Base-by-base conservation (phyloP, 2,329 filamentous ascomycete species). In the Xylaria sp. region DNA sequence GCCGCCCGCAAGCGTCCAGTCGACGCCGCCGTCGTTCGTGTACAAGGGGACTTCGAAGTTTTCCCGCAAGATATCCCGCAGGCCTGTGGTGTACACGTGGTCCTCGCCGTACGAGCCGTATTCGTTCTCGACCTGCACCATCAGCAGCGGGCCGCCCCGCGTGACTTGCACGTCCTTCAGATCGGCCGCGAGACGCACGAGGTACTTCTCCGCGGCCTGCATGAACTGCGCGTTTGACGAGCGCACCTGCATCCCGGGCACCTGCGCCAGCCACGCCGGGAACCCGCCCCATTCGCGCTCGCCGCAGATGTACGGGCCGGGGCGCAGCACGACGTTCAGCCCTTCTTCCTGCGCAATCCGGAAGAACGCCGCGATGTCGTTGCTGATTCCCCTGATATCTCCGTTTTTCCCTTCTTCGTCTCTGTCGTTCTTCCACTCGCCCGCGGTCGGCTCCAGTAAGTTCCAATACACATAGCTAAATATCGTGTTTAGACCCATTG, bases 381-480 rank as follows among this genome's bases (percentile, higher is more conserved):
- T 86, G 15, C 79, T 70, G 23, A 70, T 63, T 9, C 56, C 58
- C 0, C 44, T 12, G 9, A n/a, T 15, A 41, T 18, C 31, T 8
- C 37, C 54, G 18, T 13, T 20, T 3, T 20, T 48, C 8, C 54
- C 60, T 13, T 12, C 78, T 4, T 75, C 78, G 3, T 75, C 78
- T 3, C 74, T 46, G 39, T 48, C 55, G 15, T 61, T 78, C 37
- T 77, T 71, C 81, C 83, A 86, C 13, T 71, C 57, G 0, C 82
- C 84, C 8, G 73, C 80, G 0, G 67, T 71, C 3, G 82, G 82
- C 73, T 86, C 83, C 1, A 86, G 74, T 3, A 84, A 71, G 72
- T 87, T 83, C 85, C 85, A 87, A 73, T 82, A 86, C 4, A 86
- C 76, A 72, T 86, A 87, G 50, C 80, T 81, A 70, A 86, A 85